Evolutionary conservation across 805 yeast species (phyloP).

Genomic region (Sporopachydermia quercuum): DNA sequence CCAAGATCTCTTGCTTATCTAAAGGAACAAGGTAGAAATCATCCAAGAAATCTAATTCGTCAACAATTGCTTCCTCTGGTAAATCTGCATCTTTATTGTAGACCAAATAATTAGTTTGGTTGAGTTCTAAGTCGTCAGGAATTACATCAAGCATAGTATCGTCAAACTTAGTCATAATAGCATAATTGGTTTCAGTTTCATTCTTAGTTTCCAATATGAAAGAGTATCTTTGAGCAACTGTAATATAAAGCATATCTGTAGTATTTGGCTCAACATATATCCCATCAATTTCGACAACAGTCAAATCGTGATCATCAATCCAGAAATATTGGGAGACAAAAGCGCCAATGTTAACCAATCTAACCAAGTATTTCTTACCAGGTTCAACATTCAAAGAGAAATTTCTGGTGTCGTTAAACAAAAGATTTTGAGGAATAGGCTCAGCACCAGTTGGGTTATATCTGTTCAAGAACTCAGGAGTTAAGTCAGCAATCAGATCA

Average conservation of each 20-base stretch:
- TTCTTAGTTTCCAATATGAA: conserved; percentile 63
- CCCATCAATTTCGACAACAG: conserved; percentile 89
- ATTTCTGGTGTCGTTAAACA: conserved; percentile 63
- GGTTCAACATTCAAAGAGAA: conserved; percentile 72
- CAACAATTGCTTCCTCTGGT: conserved; percentile 29
- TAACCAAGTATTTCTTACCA: conserved; percentile 65
- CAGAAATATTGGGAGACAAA: conserved; percentile 82
- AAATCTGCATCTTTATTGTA: conserved; percentile 34
- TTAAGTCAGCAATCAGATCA: conserved; percentile 34
- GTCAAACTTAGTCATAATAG: conserved; percentile 74
- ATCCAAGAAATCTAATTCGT: conserved; percentile 40
- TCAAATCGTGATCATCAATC: conserved; percentile 77
- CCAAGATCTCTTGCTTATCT: conserved; percentile 35
- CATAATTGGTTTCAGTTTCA: conserved; percentile 47
- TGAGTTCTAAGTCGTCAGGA: conserved; percentile 50
- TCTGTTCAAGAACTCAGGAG: conserved; percentile 43
- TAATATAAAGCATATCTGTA: conserved; percentile 59
- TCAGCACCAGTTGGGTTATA: conserved; percentile 97
- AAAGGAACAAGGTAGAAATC: conserved; percentile 66
- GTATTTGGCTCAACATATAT: conserved; percentile 61
- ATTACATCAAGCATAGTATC: conserved; percentile 64
- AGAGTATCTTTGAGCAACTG: conserved; percentile 87
- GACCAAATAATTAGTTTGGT: conserved; percentile 61
- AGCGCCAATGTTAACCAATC: conserved; percentile 79
- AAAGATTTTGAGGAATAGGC: conserved; percentile 75